Base-by-base conservation (phyloP, 768 basidiomycete species). In the Lentinula edodes region DNA sequence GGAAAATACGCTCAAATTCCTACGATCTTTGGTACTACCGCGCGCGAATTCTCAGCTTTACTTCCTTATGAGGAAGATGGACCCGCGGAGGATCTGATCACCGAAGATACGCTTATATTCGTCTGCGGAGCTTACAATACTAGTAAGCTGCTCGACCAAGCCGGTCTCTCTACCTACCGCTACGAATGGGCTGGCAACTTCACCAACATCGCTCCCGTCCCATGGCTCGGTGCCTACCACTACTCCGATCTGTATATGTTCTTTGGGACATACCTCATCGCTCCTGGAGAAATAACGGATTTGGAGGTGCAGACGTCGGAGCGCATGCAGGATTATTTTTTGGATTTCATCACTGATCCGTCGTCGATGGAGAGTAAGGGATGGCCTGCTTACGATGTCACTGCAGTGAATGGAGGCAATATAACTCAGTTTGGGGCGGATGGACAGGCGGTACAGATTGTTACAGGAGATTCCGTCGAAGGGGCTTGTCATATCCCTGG, bases 321-420 rank as follows among this genome's bases (percentile, higher is more conserved):
- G 16, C 57, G 52, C n/a, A 65, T 69, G 48, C 68, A 69, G 60
- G 63, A 63, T 34, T 60, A 57, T 23, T 58, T 66, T 38, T 59
- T 66, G 16, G 64, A 61, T n/a, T 68, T 68, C 45, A 66, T 63
- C 15, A 63, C 63, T 13, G 65, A 67, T 62, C 66, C 67, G 3
- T 43, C 34, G 7, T 34, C 35, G 34, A 35, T 64, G 52, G 42
- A 58, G 23, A 52, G 32, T 41, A 39, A 60, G 38, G 56, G 63
- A 6, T 64, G 67, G 67, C 34, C 56, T 61, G 64, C 42, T 4
- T 43, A 58, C 36, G 34, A 63, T 18, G 35, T 56, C 32, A 61
- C 58, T 32, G 57, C 58, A 13, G 28, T 38, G 48, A 28, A 59
- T 12, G 64, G 64, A 28, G 63, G 63, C 28, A 62, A 52, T 18